Evolutionary conservation across 1,284 basidiomycete species (phyloP), one percentile per base, ranked within the genome.

Genomic region (Athelia psychrophila): DNA sequence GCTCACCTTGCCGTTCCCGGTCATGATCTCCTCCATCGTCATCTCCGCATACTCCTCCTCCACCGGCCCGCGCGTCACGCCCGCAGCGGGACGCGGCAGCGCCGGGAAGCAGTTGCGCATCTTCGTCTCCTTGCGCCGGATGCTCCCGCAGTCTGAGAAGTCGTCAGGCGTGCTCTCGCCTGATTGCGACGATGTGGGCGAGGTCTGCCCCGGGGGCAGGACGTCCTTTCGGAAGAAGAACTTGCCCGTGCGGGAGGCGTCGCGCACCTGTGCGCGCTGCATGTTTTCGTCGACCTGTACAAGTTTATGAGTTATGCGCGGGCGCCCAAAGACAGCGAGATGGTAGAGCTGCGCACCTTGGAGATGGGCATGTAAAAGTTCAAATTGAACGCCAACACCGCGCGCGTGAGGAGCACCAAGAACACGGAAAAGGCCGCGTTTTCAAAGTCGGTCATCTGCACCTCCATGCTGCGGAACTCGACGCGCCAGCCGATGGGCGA

Each of bases 401-500:
- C 95, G 42, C 96, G 81, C 0, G 96, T 95, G 8, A 99, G 78
- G 27, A 99, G 81, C 5, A 98, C 94, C 55, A 97, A 83, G 68
- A 99, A 99, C 44, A 98, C 84, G 25, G 92, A 85, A 66, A 95
- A 98, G 1, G 97, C 95, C 1, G 97, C 97, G 67, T 99, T 99
- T 75, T 99, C 97, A 67, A 95, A 99, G 73, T 99, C 97, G 19
- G 97, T 99, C 63, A 97, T 83, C 67, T 99, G 97, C 2, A 99
- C 93, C 69, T 99, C 97, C 97, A 99, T 99, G 62, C 91, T 93
- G 48, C 97, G 81, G 73, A 99, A 99, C 69, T 99, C 97, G 18
- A 99, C 95, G 42, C 97, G 82, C 97, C 97, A 99, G 24, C 97
- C 97, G 54, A 99, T 98, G 18, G 84, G 68, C 2, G 93, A 94